phyloP scores from a whole-genome alignment of 768 basidiomycete genomes.

The Trametes gibbosa region DNA sequence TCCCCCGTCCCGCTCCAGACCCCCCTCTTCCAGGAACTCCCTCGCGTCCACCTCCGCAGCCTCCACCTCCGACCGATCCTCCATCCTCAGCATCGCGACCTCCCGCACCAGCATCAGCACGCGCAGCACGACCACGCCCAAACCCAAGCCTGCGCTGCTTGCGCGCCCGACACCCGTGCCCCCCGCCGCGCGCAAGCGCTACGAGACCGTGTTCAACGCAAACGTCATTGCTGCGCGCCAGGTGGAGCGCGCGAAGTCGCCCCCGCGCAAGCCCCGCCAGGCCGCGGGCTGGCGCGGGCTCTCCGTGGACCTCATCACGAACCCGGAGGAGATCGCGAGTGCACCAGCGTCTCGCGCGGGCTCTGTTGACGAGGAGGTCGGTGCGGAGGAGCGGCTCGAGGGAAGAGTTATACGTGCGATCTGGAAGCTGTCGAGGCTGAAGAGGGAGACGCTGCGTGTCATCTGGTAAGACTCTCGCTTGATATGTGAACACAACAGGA shows the following conservation, averaged over 20 bases:
- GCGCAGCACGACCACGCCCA: conserved; percentile 22
- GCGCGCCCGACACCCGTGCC: conserved; percentile 67
- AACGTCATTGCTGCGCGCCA: conserved; percentile 52
- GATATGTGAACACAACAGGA: background rate
- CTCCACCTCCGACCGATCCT: conserved; percentile 59
- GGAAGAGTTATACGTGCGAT: conserved; percentile 56
- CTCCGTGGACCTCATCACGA: conserved; percentile 63
- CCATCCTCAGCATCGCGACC: conserved; percentile 49
- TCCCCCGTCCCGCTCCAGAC: conserved; percentile 20
- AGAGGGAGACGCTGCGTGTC: conserved; percentile 46
- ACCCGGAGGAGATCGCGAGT: conserved; percentile 28
- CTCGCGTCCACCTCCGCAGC: conserved; percentile 26
- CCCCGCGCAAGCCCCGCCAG: conserved; percentile 43
- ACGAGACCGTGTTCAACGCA: conserved; percentile 63
- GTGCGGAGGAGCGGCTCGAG: conserved; percentile 47
- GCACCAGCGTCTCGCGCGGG: conserved; percentile 16
- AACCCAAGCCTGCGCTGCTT: conserved; percentile 33
- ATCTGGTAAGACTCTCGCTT: conserved; percentile 58
- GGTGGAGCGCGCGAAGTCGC: conserved; percentile 25
- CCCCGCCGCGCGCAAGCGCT: conserved; percentile 57
- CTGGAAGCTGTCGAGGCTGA: conserved; percentile 62
- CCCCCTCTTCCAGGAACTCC: conserved; percentile 38
- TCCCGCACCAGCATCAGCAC: conserved; percentile 35
- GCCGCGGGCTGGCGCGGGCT: conserved; percentile 75
- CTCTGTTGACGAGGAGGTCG: conserved; percentile 36